Base-by-base conservation (phyloP, 805 yeast species). In the Kodamaea sagamina region DNA sequence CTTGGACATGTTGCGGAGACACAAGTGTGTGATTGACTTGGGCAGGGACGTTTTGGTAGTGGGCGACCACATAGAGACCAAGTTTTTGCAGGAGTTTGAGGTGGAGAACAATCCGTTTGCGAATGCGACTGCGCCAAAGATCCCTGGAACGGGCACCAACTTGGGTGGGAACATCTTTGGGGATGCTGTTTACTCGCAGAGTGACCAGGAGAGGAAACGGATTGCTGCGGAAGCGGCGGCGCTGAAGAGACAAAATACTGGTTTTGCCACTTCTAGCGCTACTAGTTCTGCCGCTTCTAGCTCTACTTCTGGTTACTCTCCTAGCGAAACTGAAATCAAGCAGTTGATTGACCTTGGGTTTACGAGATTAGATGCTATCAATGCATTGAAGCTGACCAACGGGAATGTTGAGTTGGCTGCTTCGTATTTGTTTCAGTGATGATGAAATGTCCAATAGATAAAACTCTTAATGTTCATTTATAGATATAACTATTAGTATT, bases 341-440 rank as follows among this genome's bases (percentile, higher is more conserved):
- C 55, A 51, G 41, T 67, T 90, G 41, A 73, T 78, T 37, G 74
- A 73, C 11, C 67, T 92, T 47, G 98, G 98, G 0, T 89, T 89
- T 53, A 62, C 83, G 3, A 72, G 81, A 50, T 59, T 63, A 2
- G 82, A 86, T 50, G 93, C 84, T 0, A 62, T 81, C 2, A 54
- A 62, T 2, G 96, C 97, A 0, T 66, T 92, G 40, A 66, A 71
- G 19, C 75, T 71, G 46, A 77, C 95, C 1, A 71, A 75, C 19
- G 96, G 96, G 6, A 86, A 90, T 56, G 78, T 85, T 0, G 97
- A 92, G 41, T 50, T 82, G 48, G 98, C 98, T 0, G 97, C 97
- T 19, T 80, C 95, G 1, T 54, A 86, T 37, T 67, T 89, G 37
- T 89, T 88, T 41, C 66, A 55, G 43, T 64, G 42, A 21, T 18